phyloP scores from a whole-genome alignment of 345 rosid genomes.

The Tarenaya hassleriana region DNA sequence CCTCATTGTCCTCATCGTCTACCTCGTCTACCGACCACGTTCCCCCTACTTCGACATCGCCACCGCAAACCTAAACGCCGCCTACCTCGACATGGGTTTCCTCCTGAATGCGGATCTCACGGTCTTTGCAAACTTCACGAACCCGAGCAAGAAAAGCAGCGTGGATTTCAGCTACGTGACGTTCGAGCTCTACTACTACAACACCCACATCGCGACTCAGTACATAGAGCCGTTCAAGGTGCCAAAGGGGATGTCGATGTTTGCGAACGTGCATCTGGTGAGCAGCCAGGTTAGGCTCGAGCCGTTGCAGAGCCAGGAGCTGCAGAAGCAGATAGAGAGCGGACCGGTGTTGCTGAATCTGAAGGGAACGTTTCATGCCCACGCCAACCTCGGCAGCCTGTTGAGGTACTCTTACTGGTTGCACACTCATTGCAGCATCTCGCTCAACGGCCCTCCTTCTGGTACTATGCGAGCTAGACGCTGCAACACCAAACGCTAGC shows the following conservation, averaged over 20 bases:
- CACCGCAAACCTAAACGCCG: constrained; percentile 63
- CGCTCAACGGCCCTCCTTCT: constrained; percentile 57
- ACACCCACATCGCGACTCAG: constrained; percentile 52
- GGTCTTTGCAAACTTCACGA: constrained; percentile 74
- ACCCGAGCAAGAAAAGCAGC: constrained; percentile 66
- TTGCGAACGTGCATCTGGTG: constrained; percentile 48
- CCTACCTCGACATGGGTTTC: constrained; percentile 61
- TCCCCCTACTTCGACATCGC: constrained; percentile 56
- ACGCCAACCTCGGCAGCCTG: constrained; percentile 58
- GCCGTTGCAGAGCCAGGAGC: constrained; percentile 32
- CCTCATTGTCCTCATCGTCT: constrained; percentile 52
- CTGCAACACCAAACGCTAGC: constrained; percentile 63
- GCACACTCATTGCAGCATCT: constrained; percentile 48
- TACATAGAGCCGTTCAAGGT: constrained; percentile 66
- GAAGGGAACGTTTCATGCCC: constrained; percentile 60
- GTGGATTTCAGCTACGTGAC: constrained; percentile 60
- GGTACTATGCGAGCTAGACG: constrained; percentile 52
- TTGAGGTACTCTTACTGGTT: constrained; percentile 64
- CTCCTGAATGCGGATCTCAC: constrained; percentile 63
- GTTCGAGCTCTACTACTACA: constrained; percentile 57
- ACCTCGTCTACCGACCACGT: constrained; percentile 71
- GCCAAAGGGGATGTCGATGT: constrained; percentile 35
- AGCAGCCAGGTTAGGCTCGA: constrained; percentile 74
- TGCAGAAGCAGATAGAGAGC: constrained; percentile 42
- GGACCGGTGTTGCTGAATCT: constrained; percentile 49